Evolutionary conservation across 495 filamentous ascomycete species (phyloP).

Genomic region (Filosporella fistucella): DNA sequence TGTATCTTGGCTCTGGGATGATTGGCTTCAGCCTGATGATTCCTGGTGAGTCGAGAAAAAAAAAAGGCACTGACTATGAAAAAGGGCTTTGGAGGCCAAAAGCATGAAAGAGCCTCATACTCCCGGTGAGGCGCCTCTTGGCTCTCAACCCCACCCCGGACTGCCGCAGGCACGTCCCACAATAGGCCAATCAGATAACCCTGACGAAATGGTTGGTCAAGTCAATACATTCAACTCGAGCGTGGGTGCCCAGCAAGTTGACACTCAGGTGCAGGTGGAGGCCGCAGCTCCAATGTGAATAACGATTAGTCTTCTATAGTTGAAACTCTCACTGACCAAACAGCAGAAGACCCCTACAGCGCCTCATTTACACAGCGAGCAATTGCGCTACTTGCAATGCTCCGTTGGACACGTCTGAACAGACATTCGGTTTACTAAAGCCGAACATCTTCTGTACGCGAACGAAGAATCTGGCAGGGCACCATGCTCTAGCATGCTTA

Average conservation of each 20-base stretch:
- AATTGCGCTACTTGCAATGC: conserved; percentile 2
- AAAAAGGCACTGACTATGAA: conserved; percentile 13
- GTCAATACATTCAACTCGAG: too few species aligned
- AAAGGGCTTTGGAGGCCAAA: conserved; percentile 5
- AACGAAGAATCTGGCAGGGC: background rate
- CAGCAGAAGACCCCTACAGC: background rate
- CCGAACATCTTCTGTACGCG: background rate
- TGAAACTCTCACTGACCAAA: background rate
- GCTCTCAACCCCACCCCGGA: background rate
- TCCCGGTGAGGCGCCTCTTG: background rate
- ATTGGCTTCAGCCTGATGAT: conserved; percentile 3
- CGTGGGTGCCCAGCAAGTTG: background rate
- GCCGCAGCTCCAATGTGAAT: background rate
- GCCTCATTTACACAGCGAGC: background rate
- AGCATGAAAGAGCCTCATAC: background rate
- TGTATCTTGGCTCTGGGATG: background rate
- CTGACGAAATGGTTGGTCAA: too few species aligned
- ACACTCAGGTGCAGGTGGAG: background rate
- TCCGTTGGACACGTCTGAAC: conserved; percentile 3
- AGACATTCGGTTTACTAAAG: background rate
- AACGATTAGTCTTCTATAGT: background rate
- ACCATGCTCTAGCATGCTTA: background rate
- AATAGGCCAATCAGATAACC: too few species aligned
- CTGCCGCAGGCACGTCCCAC: background rate
- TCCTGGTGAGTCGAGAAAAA: conserved; percentile 11